phyloP scores from a whole-genome alignment of 148 eudicot genomes.

The Vaccinium myrtillus region DNA sequence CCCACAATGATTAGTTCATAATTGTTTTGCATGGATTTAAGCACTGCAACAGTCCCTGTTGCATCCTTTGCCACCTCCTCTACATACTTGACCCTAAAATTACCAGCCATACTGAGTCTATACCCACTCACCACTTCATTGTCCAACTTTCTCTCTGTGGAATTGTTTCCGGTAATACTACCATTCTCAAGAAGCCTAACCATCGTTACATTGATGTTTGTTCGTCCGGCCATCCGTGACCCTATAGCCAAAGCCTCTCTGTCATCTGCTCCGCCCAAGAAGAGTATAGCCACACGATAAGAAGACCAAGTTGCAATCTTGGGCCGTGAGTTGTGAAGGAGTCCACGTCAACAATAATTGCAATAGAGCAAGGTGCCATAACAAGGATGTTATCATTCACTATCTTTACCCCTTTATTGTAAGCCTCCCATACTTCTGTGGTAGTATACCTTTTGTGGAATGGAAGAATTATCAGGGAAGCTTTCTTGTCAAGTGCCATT shows the following conservation, averaged over 20 bases:
- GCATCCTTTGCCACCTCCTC: slow-evolving; percentile 20
- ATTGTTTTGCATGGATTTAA: slow-evolving; percentile 15
- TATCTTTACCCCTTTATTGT: slow-evolving; percentile 9
- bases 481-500: slow-evolving; percentile 19
- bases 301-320: slow-evolving; percentile 8
- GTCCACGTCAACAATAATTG: slow-evolving; percentile 18
- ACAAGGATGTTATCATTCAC: slow-evolving; percentile 12
- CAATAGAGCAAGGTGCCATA: slow-evolving; percentile 25
- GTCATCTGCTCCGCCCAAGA: slow-evolving; percentile 23
- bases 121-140: slow-evolving; percentile 12
- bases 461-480: slow-evolving; percentile 10
- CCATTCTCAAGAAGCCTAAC: slow-evolving; percentile 14
- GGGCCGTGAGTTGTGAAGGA: slow-evolving; percentile 12
- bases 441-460: slow-evolving; percentile 12
- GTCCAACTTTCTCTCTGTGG: background rate
- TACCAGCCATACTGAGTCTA: slow-evolving; percentile 17
- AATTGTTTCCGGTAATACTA: background rate
- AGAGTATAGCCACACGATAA: slow-evolving; percentile 18
- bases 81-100: slow-evolving; percentile 8
- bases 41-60: slow-evolving; percentile 6
- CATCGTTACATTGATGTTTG: slow-evolving; percentile 6
- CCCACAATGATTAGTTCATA: slow-evolving; percentile 25
- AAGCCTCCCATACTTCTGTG: background rate
- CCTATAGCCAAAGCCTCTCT: slow-evolving; percentile 24
- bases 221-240: slow-evolving; percentile 17